phyloP scores from a whole-genome alignment of 1,284 basidiomycete species.

The Erythrobasidium hasegawianum region DNA sequence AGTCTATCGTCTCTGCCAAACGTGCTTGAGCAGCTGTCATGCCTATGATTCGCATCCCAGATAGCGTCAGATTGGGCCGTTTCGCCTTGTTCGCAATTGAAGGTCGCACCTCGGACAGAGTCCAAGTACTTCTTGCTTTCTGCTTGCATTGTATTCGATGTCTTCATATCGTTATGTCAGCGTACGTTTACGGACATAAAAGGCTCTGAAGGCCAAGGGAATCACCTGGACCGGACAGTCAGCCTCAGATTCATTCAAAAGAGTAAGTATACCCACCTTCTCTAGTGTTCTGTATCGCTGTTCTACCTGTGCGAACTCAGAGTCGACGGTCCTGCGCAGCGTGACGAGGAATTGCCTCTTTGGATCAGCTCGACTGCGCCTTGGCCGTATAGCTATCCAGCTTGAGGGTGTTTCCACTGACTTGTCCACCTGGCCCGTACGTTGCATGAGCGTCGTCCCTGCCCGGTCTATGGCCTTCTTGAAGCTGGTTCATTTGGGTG shows the following conservation, averaged over 20 bases:
- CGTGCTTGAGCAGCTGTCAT: conserved; percentile 91
- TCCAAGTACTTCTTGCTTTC: conserved; percentile 94
- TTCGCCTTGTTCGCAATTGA: neutral
- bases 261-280: neutral
- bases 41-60: conserved; percentile 58
- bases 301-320: conserved; percentile 90
- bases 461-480: conserved; percentile 92
- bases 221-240: neutral
- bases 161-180: conserved; percentile 61
- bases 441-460: conserved; percentile 69
- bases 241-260: too few species aligned
- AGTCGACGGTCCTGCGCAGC: conserved; percentile 88
- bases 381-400: conserved; percentile 34
- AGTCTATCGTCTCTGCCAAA: conserved; percentile 88
- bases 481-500: conserved; percentile 60
- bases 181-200: neutral
- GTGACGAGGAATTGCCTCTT: conserved; percentile 49
- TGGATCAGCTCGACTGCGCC: conserved; percentile 32
- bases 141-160: conserved; percentile 84
- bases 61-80: neutral
- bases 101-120: conserved; percentile 70
- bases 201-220: conserved; percentile 60
- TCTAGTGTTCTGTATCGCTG: conserved; percentile 79
- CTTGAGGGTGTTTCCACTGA: too few species aligned
- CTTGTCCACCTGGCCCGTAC: conserved; percentile 40